Evolutionary conservation across 1,139 yeast genomes (phyloP).

Genomic region (Blastobotrys illinoisensis): DNA sequence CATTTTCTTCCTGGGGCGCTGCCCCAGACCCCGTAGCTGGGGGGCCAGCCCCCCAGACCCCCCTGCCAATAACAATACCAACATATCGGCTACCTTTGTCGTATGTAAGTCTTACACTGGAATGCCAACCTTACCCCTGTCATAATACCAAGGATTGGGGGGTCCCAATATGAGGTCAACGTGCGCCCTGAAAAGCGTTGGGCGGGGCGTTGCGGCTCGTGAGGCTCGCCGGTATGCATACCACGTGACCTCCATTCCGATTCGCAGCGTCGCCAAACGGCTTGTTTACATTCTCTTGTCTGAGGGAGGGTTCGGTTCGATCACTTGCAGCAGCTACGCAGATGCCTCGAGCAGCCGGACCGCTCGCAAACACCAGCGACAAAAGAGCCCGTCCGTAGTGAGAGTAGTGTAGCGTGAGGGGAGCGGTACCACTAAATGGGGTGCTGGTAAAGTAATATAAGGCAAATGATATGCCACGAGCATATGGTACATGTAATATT

Average conservation of each 20-base stretch:
- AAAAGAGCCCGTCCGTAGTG: too few species aligned
- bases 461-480: not conserved
- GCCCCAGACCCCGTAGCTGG: too few species aligned
- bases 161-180: too few species aligned
- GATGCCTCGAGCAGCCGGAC: not conserved
- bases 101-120: too few species aligned
- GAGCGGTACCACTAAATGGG: not conserved
- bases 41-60: conserved; percentile 3
- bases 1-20: too few species aligned
- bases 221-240: not conserved
- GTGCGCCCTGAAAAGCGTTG: not conserved
- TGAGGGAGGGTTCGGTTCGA: not conserved
- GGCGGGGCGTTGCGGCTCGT: not conserved
- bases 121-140: too few species aligned
- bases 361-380: too few species aligned
- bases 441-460: not conserved
- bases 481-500: not conserved
- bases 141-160: too few species aligned
- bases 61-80: too few species aligned
- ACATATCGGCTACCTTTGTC: too few species aligned
- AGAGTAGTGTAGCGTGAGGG: too few species aligned
- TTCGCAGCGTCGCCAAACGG: not conserved
- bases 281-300: not conserved
- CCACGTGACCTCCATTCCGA: not conserved
- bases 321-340: not conserved